Evolutionary conservation across 2,329 filamentous ascomycete genomes (phyloP).

Genomic region (Neospermospora avenae): DNA sequence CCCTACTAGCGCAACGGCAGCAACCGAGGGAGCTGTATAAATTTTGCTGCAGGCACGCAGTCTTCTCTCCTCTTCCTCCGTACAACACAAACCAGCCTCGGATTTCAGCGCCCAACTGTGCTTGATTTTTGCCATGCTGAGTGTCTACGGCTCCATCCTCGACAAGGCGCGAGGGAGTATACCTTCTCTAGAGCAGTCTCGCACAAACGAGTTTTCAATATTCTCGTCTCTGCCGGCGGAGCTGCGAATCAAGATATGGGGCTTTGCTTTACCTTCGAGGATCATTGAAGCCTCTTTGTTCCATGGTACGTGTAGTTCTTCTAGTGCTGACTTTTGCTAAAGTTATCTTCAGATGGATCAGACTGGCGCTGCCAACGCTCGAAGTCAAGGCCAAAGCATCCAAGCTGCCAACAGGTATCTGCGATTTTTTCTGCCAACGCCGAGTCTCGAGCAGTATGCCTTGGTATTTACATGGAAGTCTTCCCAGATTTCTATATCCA

Average conservation of each 20-base stretch:
- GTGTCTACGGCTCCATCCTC: conserved; percentile 5
- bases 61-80: background rate
- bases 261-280: conserved; percentile 9
- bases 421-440: conserved; percentile 11
- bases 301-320: background rate
- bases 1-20: background rate
- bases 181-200: background rate
- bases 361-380: background rate
- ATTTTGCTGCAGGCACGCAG: background rate
- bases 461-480: conserved; percentile 15
- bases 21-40: conserved; percentile 10
- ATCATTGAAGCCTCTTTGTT: conserved; percentile 17
- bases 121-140: background rate
- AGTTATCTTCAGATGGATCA: background rate
- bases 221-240: conserved; percentile 20
- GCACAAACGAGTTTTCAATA: conserved; percentile 10
- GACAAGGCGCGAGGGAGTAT: background rate
- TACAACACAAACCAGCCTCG: no score
- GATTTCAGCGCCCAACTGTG: no score
- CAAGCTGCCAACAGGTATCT: conserved; percentile 7
- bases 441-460: conserved; percentile 16
- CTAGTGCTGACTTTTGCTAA: background rate
- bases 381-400: background rate
- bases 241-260: conserved; percentile 20
- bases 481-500: conserved; percentile 13